Evolutionary conservation across 208 protist species (phyloP), one percentile per base, ranked within the genome.

Genomic region (Zelonia costaricensis): DNA sequence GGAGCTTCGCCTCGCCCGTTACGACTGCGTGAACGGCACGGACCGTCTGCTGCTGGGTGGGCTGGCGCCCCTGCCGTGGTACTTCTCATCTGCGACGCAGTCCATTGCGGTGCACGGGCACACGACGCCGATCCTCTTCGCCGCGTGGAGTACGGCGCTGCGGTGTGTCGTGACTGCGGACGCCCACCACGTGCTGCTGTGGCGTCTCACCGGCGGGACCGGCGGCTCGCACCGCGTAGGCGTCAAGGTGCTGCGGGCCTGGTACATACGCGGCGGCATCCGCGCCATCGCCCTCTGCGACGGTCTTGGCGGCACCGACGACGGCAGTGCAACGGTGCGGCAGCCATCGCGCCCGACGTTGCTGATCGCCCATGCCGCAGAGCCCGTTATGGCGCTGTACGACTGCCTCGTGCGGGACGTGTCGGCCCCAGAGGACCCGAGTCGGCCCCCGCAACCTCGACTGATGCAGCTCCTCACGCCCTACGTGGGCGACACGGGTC

Each of bases 41-140:
- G 74, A 85, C 59, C 80, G 89, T 0, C 49, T 95, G 10, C 57
- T 95, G 42, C 79, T 95, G 27, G 89, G 86, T 16, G 89, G 89
- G 23, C 57, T 59, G 3, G 87, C 80, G 43, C 39, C 91, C 3
- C 71, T 88, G 27, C 68, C 82, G 51, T 95, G 89, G 89, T 79
- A 95, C 45, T 58, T 80, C 12, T 39, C 57, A 13, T 25, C 46
- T 30, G 49, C 67, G 18, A 45, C 48, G 6, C 65, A 69, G 43
- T 74, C 69, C 10, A 84, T 81, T 56, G 75, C 65, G 13, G 55
- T 63, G 44, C 74, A 79, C 46, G 84, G 89, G 0, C 89, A 95
- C 58, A 78, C 74, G 12, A 68, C 82, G 18, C 69, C 85, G 0
- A 62, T 95, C 53, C 45, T 95, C 15, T 87, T 81, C 39, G 47